These are phyloP conservation scores for Lodderomyces jiufengensis DNA, from an alignment of 1,139 yeast species.

Conservation along the genomic window DNA sequence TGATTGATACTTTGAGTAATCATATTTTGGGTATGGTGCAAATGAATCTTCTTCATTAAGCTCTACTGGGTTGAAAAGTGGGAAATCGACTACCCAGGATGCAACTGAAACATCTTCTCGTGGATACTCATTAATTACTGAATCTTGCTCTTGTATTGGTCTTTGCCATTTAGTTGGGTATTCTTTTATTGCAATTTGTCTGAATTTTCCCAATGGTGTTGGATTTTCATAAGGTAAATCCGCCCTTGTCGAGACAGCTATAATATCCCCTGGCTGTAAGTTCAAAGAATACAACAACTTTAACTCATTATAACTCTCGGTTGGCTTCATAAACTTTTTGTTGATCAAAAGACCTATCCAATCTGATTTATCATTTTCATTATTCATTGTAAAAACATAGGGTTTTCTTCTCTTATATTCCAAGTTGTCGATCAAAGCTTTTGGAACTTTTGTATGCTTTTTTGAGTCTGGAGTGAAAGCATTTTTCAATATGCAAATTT, in stretches of 20 bases:
- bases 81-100: conserved; percentile 87
- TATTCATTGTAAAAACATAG: conserved; percentile 45
- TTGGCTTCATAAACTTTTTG: conserved; percentile 21
- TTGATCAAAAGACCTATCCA: conserved; percentile 46
- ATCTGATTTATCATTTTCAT: conserved; percentile 24
- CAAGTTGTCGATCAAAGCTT: conserved; percentile 33
- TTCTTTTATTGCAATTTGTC: conserved; percentile 65
- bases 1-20: conserved; percentile 47
- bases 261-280: conserved; percentile 65
- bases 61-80: conserved; percentile 78
- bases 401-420: conserved; percentile 64
- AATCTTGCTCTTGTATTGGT: conserved; percentile 21
- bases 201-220: conserved; percentile 84
- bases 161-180: conserved; percentile 53
- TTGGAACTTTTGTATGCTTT: conserved; percentile 22
- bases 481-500: conserved; percentile 59
- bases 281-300: conserved; percentile 31
- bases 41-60: conserved; percentile 10
- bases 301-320: conserved; percentile 15
- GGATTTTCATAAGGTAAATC: conserved; percentile 79
- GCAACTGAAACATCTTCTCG: conserved; percentile 50
- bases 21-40: conserved; percentile 58
- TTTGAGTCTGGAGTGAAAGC: conserved; percentile 35
- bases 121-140: conserved; percentile 17
- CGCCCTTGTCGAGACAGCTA: conserved; percentile 74